phyloP scores from a whole-genome alignment of 2,329 filamentous ascomycete genomes.

The Westerdykella sp. region DNA sequence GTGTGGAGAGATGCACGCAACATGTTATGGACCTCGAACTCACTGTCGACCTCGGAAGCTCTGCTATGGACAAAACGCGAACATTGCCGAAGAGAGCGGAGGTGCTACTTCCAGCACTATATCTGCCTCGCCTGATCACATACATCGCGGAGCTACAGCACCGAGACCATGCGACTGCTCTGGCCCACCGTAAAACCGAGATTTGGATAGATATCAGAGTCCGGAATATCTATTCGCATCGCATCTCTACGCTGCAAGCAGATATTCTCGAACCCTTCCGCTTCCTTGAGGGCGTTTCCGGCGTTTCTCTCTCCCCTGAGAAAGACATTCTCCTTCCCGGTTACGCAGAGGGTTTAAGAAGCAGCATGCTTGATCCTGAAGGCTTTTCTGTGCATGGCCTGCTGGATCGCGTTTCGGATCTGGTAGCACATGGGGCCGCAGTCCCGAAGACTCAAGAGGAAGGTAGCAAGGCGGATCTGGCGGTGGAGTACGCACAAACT shows the following conservation, averaged over 20 bases:
- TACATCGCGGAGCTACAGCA: too few species aligned
- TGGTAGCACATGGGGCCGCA: too few species aligned
- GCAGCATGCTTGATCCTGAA: slow-evolving; percentile 16
- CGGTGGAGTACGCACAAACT: slow-evolving; percentile 11
- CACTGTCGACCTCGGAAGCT: too few species aligned
- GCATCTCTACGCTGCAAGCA: slow-evolving; percentile 22
- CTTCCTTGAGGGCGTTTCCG: slow-evolving; percentile 17
- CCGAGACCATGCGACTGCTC: too few species aligned
- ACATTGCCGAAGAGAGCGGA: too few species aligned
- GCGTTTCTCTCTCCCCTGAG: slow-evolving; percentile 12
- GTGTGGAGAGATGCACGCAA: too few species aligned
- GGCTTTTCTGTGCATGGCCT: slow-evolving; percentile 21
- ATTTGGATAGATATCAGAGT: slow-evolving; percentile 23
- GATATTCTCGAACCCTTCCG: slow-evolving; percentile 30
- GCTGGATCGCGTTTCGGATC: neutral
- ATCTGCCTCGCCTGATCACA: too few species aligned
- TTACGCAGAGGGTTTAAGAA: slow-evolving; percentile 20
- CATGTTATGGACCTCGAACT: too few species aligned
- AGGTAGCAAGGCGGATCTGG: slow-evolving; percentile 11
- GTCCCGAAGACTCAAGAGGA: too few species aligned
- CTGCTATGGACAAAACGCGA: too few species aligned
- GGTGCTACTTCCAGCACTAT: too few species aligned
- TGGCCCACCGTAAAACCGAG: slow-evolving; percentile 5
- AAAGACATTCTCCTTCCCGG: slow-evolving; percentile 15
- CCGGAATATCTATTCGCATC: slow-evolving; percentile 20